Percentiles rank a stretch among this genome's conserved stretches.
phyloP scores from a whole-genome alignment of 768 basidiomycete genomes.

The Obba rivulosa region DNA sequence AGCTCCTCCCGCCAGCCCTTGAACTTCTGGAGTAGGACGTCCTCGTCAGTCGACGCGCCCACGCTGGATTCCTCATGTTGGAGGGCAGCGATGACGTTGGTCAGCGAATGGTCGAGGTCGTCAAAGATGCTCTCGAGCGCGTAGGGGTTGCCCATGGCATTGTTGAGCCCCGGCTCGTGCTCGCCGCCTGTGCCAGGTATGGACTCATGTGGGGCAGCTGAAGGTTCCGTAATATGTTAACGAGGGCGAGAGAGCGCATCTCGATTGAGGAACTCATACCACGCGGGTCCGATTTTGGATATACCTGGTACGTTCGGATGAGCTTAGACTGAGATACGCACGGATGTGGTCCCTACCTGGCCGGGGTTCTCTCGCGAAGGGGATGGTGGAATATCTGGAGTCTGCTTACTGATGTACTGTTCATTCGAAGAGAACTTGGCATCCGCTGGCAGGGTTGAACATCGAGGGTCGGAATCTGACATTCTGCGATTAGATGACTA shows the following conservation, averaged over 20 bases:
- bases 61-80: constrained; percentile 36
- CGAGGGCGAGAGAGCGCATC: background rate
- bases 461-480: background rate
- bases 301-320: constrained; percentile 33
- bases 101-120: constrained; percentile 39
- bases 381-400: constrained; percentile 35
- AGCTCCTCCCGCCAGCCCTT: constrained; percentile 38
- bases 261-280: constrained; percentile 17
- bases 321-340: background rate
- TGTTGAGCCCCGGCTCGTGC: constrained; percentile 11
- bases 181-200: constrained; percentile 18
- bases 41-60: constrained; percentile 29
- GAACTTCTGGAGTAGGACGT: constrained; percentile 34
- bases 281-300: constrained; percentile 39
- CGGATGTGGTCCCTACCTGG: constrained; percentile 23
- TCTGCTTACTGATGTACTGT: constrained; percentile 15
- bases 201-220: constrained; percentile 19
- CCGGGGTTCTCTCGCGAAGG: constrained; percentile 44
- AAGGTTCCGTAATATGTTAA: background rate
- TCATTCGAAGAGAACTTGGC: constrained; percentile 33
- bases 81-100: constrained; percentile 38
- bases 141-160: constrained; percentile 41
- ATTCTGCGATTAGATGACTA: background rate
- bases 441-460: constrained; percentile 19
- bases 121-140: constrained; percentile 37